These are phyloP conservation scores for Prunus armeniaca DNA, from an alignment of 306 rosid genomes.

Conservation along the genomic window DNA sequence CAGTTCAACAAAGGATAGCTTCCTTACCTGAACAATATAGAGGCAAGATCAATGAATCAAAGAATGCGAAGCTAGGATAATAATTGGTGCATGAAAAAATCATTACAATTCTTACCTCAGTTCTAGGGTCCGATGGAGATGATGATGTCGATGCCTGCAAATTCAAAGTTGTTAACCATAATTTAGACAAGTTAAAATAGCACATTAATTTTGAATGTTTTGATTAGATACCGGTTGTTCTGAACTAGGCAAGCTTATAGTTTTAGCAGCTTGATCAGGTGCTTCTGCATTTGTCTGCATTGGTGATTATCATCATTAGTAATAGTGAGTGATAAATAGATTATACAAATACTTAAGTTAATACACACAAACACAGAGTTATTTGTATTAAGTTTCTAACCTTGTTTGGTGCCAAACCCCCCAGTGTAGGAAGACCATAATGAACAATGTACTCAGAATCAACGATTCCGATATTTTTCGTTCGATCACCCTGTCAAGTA, in stretches of 20 bases:
- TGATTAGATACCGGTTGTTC: conserved; percentile 17
- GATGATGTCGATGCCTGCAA: conserved; percentile 19
- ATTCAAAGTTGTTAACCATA: conserved; percentile 8
- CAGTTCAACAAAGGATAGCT: conserved; percentile 30
- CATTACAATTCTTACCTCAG: conserved; percentile 21
- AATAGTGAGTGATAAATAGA: too few species aligned
- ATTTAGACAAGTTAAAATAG: not conserved
- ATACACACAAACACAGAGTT: not conserved
- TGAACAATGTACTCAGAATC: conserved; percentile 49
- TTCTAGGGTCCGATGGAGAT: conserved; percentile 28
- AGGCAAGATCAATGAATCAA: not conserved
- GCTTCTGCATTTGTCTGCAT: conserved; percentile 19
- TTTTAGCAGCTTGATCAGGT: not conserved
- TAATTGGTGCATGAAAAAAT: not conserved
- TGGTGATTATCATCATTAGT: not conserved
- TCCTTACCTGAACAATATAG: conserved; percentile 36
- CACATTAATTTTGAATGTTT: conserved; percentile 1
- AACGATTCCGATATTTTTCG: conserved; percentile 41
- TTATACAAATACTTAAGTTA: not conserved
- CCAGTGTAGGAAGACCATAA: conserved; percentile 46
- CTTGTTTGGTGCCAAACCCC: conserved; percentile 21
- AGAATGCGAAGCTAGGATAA: not conserved
- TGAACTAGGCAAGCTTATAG: not conserved
- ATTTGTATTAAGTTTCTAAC: conserved; percentile 16
- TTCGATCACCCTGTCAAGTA: conserved; percentile 43